Conservation (phyloP, 352 stramenopile genomes). For the Ophiocytium majus region DNA sequence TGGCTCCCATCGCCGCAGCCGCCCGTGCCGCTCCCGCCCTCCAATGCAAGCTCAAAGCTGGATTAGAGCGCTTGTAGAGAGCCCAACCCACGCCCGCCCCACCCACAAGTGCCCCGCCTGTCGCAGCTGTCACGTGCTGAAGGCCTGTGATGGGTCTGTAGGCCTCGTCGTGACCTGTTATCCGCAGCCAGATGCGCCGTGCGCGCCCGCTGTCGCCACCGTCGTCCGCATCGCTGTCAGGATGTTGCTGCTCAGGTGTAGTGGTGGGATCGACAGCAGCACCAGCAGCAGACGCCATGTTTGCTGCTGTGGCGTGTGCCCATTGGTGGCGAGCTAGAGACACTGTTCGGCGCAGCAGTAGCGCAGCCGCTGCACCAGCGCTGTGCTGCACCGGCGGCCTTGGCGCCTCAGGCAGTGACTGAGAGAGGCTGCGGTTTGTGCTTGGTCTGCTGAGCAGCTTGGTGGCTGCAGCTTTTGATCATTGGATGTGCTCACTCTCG, state of each 20-base stretch:
- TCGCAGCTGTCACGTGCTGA: not conserved
- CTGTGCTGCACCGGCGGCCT: too few relatives aligned
- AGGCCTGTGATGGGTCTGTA: not conserved
- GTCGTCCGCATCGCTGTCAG: too few relatives aligned
- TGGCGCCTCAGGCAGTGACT: too few relatives aligned
- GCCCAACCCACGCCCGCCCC: not conserved
- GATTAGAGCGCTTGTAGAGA: not conserved
- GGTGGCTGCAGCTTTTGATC: not conserved
- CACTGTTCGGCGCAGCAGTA: too few relatives aligned
- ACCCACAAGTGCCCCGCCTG: not conserved
- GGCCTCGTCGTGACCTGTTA: not conserved
- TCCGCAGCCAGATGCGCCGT: not conserved
- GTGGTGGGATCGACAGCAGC: too few relatives aligned
- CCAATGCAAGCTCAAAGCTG: not conserved
- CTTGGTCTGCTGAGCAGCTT: not conserved
- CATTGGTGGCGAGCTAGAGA: too few relatives aligned
- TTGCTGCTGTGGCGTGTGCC: too few relatives aligned
- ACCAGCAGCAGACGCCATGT: too few relatives aligned
- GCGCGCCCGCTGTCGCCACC: not conserved
- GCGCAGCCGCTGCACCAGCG: too few relatives aligned
- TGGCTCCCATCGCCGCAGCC: not conserved
- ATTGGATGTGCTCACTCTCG: not conserved
- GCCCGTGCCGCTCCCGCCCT: not conserved
- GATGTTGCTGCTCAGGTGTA: too few relatives aligned
- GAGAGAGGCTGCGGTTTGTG: too few relatives aligned